Evolutionary conservation across 495 filamentous ascomycete genomes (phyloP).

Genomic region (Trichoderma asperelloides): DNA sequence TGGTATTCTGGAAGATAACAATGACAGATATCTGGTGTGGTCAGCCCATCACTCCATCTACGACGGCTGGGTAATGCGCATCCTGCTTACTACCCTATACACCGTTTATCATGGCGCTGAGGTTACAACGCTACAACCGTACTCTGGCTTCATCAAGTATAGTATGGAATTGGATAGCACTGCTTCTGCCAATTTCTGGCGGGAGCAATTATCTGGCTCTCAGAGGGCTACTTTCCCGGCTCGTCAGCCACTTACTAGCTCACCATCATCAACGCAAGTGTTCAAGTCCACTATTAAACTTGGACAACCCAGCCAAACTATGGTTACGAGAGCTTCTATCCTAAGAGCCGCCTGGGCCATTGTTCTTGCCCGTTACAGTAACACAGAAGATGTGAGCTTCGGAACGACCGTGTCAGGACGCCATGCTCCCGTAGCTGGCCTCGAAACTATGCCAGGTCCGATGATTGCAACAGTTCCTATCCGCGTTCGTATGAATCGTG

Average conservation of each 20-base stretch:
- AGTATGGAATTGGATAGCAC: slow-evolving; percentile 2
- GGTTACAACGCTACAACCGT: neutral
- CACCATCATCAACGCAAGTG: neutral
- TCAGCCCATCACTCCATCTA: slow-evolving; percentile 6
- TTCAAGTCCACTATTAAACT: neutral
- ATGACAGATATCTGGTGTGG: slow-evolving; percentile 12
- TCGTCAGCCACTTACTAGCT: neutral
- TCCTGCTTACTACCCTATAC: slow-evolving; percentile 4
- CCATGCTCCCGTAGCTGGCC: slow-evolving; percentile 32
- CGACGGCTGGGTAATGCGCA: slow-evolving; percentile 8
- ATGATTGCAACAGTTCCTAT: slow-evolving; percentile 52
- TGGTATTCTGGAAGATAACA: neutral
- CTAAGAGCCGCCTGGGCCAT: slow-evolving; percentile 40
- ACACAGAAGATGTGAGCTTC: slow-evolving; percentile 35
- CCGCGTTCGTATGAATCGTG: slow-evolving; percentile 22
- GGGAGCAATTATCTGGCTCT: neutral
- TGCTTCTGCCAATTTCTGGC: neutral
- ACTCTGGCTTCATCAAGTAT: slow-evolving; percentile 8
- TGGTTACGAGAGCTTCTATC: slow-evolving; percentile 32
- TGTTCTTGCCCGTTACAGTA: slow-evolving; percentile 27
- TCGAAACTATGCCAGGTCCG: slow-evolving; percentile 44
- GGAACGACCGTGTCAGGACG: slow-evolving; percentile 41
- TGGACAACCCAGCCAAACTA: slow-evolving; percentile 13
- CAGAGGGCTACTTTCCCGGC: neutral
- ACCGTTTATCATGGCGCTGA: neutral